Base-by-base conservation (phyloP, 768 basidiomycete genomes). In the Lyophyllum decastes region DNA sequence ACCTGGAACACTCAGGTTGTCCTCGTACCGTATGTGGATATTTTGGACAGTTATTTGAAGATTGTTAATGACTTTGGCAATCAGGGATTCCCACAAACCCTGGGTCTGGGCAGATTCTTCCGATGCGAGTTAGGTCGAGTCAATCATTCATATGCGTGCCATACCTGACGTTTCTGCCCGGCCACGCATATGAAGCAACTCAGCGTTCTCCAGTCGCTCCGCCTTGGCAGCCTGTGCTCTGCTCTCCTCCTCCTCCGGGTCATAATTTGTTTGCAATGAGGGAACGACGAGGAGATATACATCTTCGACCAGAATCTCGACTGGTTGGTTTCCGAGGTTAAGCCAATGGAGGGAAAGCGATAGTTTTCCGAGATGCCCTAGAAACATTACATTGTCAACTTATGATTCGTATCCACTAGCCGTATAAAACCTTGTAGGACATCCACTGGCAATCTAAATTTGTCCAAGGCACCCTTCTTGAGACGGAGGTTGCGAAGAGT, bases 21-120 rank as follows among this genome's bases (percentile, higher is more conserved):
- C 97, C 73, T 99, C 97, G 66, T 98, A 99, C 52, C 97, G 89
- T 46, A 98, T 74, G 70, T 99, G 97, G 44, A 99, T 93, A 65
- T 97, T 96, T 74, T 90, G 93, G 58, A 98, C 86, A 12, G 94
- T 95, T 24, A 98, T 86, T 76, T 99, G 97, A 24, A 98, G 72
- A 68, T 99, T 99, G 74, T 98, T 96, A 62, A 98, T 85, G 56
- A 98, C 83, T 69, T 96, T 97, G 45, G 89, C 82, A 43, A 89
- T 85, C 47, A 98, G 75, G 17, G 94, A 93, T 44, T 90, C 82
- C 66, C 92, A 76, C 59, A 96, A 82, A 8, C 91, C 89, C 74
- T 95, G 90, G n/a, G 89, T 86, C 67, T 92, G 87, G n/a, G 81
- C 72, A 6, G 86, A 78, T 49, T 85, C 76, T 59, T 78, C 84